Conservation (phyloP, 805 yeast species). For the Ogataea parapolymorpha region DNA sequence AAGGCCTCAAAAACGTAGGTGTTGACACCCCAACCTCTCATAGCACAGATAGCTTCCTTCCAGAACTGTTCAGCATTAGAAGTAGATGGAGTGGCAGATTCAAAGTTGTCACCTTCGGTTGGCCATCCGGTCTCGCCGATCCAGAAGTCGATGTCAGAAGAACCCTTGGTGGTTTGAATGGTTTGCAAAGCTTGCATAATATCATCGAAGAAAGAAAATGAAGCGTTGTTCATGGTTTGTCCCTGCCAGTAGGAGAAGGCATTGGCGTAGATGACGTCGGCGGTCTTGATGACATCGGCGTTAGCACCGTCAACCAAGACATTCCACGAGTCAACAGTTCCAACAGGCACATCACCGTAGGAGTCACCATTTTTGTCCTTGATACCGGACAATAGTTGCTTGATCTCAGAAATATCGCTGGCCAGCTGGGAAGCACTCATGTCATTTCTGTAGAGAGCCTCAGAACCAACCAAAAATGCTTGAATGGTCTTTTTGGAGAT, state of each 20-base stretch:
- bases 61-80: constrained; percentile 77
- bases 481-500: constrained; percentile 67
- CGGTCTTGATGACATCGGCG: constrained; percentile 66
- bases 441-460: constrained; percentile 90
- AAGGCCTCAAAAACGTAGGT: constrained; percentile 91
- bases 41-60: constrained; percentile 87
- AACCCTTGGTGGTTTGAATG: constrained; percentile 82
- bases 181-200: constrained; percentile 95
- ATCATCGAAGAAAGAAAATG: constrained; percentile 92
- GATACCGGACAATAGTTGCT: constrained; percentile 55
- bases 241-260: constrained; percentile 99
- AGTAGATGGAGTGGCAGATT: constrained; percentile 62
- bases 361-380: constrained; percentile 79
- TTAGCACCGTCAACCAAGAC: constrained; percentile 76
- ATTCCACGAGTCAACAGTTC: constrained; percentile 97
- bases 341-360: constrained; percentile 70
- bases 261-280: constrained; percentile 87
- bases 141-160: constrained; percentile 85
- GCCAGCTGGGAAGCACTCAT: constrained; percentile 75
- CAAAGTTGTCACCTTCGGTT: constrained; percentile 74
- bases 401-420: constrained; percentile 57
- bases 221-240: constrained; percentile 75
- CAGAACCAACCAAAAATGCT: constrained; percentile 89
- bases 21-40: constrained; percentile 94
- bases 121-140: constrained; percentile 99